Evolutionary conservation across 2,329 filamentous ascomycete genomes (phyloP).

Genomic region (Ceratocystis harringtonii): DNA sequence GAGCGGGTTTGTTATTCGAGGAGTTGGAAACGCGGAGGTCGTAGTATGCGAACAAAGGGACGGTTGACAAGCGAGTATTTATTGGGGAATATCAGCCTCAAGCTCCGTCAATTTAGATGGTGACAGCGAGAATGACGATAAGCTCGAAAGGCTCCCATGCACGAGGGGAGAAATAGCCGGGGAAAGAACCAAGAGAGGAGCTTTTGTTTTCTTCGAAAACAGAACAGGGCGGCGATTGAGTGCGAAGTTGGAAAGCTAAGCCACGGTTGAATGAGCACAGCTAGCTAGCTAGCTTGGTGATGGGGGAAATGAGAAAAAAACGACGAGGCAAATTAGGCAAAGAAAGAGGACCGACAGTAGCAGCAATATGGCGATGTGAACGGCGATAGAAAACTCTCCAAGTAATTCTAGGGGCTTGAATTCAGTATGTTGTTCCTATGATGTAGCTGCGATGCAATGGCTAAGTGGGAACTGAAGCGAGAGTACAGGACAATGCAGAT

Average conservation of each 20-base stretch:
- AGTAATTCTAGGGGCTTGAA: background rate
- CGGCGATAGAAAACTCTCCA: too few species aligned
- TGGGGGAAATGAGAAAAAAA: background rate
- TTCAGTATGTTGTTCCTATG: background rate
- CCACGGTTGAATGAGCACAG: background rate
- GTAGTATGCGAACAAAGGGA: background rate
- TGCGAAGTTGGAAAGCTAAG: background rate
- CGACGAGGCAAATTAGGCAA: background rate
- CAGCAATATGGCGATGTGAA: background rate
- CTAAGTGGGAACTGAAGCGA: slow-evolving; percentile 12
- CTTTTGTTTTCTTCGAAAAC: background rate
- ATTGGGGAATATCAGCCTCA: background rate
- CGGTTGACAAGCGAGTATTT: background rate
- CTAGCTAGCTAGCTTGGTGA: background rate
- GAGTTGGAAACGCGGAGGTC: background rate
- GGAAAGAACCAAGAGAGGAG: background rate
- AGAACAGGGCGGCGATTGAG: background rate
- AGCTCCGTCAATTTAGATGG: background rate
- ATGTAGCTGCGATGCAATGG: slow-evolving; percentile 4
- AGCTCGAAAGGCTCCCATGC: background rate
- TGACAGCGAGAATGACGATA: background rate
- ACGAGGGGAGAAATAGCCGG: background rate
- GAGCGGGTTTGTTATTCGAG: background rate
- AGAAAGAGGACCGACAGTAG: background rate
- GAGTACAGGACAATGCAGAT: slow-evolving; percentile 4